These are phyloP conservation scores for Fusarium graminum DNA, from an alignment of 2,329 filamentous ascomycete genomes.

Conservation along the genomic window DNA sequence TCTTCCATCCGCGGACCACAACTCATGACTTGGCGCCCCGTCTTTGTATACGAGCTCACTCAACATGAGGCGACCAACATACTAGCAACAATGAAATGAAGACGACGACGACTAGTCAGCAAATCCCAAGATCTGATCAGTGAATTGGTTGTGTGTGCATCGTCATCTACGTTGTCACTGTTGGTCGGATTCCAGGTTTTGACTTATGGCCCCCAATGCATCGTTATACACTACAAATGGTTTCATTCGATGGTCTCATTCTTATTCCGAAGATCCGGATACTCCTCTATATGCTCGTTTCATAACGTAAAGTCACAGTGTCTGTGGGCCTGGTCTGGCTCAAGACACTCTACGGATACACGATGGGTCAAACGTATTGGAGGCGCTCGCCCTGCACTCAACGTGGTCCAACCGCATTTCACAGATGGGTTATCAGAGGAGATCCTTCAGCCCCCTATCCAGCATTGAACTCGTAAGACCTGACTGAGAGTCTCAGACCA, in stretches of 20 bases:
- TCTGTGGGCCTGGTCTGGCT: slow-evolving; percentile 28
- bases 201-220: slow-evolving; percentile 17
- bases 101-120: slow-evolving; percentile 1
- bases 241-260: slow-evolving; percentile 18
- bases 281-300: slow-evolving; percentile 23
- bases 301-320: slow-evolving; percentile 20
- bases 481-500: background rate
- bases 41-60: background rate
- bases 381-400: slow-evolving; percentile 39
- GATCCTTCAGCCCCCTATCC: slow-evolving; percentile 33
- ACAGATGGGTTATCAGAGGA: slow-evolving; percentile 21
- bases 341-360: slow-evolving; percentile 1
- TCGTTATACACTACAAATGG: background rate
- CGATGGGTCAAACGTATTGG: slow-evolving; percentile 17
- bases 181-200: slow-evolving; percentile 25
- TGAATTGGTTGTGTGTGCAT: slow-evolving; percentile 15
- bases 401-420: slow-evolving; percentile 45
- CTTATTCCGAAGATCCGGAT: slow-evolving; percentile 12
- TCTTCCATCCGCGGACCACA: background rate
- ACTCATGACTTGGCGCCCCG: background rate
- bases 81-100: background rate
- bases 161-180: slow-evolving; percentile 32
- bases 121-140: background rate
- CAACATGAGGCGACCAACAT: slow-evolving; percentile 1
- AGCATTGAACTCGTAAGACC: background rate